These are phyloP conservation scores for Sesbania bispinosa DNA, from an alignment of 306 rosid species.

Conservation along the genomic window DNA sequence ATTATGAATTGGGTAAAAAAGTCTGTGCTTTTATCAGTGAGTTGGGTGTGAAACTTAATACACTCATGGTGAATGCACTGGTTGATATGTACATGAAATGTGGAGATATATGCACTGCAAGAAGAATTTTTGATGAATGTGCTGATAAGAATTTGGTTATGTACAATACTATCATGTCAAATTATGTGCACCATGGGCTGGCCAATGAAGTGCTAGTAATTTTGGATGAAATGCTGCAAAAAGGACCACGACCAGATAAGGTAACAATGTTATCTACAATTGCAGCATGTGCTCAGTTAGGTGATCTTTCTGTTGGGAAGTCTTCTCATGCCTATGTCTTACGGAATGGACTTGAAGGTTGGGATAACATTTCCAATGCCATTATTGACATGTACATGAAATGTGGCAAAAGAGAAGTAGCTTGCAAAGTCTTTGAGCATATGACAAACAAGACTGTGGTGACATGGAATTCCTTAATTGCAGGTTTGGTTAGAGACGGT, in stretches of 20 bases:
- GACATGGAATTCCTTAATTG: slow-evolving; percentile 69
- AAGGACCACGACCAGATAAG: slow-evolving; percentile 57
- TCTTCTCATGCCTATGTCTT: slow-evolving; percentile 63
- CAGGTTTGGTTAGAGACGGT: slow-evolving; percentile 60
- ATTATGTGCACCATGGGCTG: slow-evolving; percentile 52
- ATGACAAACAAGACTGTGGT: slow-evolving; percentile 60
- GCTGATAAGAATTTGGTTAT: slow-evolving; percentile 62
- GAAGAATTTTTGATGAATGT: slow-evolving; percentile 44
- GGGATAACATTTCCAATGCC: slow-evolving; percentile 70
- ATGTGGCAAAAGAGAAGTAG: slow-evolving; percentile 57
- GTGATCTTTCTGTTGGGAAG: slow-evolving; percentile 53
- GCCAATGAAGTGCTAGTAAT: slow-evolving; percentile 43
- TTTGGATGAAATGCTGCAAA: slow-evolving; percentile 46
- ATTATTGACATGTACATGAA: slow-evolving; percentile 83
- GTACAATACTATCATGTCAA: slow-evolving; percentile 75
- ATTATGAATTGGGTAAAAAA: slow-evolving; percentile 52
- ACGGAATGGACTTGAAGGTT: slow-evolving; percentile 58
- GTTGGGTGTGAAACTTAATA: slow-evolving; percentile 49
- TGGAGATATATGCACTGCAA: slow-evolving; percentile 53
- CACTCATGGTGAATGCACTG: slow-evolving; percentile 58
- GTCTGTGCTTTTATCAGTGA: slow-evolving; percentile 42
- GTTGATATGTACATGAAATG: slow-evolving; percentile 81
- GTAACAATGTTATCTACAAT: slow-evolving; percentile 62
- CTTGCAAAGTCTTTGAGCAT: slow-evolving; percentile 44
- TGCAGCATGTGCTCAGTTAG: slow-evolving; percentile 59